Evolutionary conservation across 2,329 filamentous ascomycete species (phyloP), one percentile per base, ranked within the genome.

Genomic region (Endocalyx cinctus): DNA sequence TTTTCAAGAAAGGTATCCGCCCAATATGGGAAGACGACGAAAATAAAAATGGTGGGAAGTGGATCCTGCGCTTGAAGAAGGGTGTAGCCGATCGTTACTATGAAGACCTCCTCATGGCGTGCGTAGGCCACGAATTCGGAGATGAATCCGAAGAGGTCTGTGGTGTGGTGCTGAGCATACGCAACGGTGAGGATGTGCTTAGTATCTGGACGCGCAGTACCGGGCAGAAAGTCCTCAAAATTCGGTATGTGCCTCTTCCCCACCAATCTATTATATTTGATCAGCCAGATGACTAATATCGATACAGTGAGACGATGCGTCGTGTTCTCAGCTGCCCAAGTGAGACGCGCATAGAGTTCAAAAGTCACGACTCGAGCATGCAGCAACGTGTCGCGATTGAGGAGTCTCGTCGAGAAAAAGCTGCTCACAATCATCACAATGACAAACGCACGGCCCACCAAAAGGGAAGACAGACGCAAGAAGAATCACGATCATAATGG

Each of bases 1-100:
- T 98, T 39, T 98, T 98, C 71, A 94, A 92, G 64, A 88, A 92
- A 56, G 90, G 89, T 34, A 89, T 98, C 41, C 81, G 92, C 40
- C 92, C 92, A 15, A 92, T 98, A 50, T 98, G 92, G 92, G 92
- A 98, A 62, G 92, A 98, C 50, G 88, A 95, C 29, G 87, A 94
- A 58, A 98, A 98, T 66, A 92, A 87, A 62, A 84, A 82, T 48
- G 92, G 92, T 34, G 92, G 92, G 32, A 98, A 98, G 67, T 98
- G 90, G 90, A 89, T 96, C 46, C 82, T 98, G 58, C 77, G 90
- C 46, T 69, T 98, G 58, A 96, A 95, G 76, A 98, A 98, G 71
- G 92, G 92, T 17, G 87, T 98, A 14, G 87, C 87, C 13, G 92
- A 97, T 62, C 80, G 90, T 35, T 96, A 94, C 62, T 98, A 92